These are phyloP conservation scores for Yamadazyma trypodendri DNA, from an alignment of 1,139 yeast genomes.

Conservation along the genomic window DNA sequence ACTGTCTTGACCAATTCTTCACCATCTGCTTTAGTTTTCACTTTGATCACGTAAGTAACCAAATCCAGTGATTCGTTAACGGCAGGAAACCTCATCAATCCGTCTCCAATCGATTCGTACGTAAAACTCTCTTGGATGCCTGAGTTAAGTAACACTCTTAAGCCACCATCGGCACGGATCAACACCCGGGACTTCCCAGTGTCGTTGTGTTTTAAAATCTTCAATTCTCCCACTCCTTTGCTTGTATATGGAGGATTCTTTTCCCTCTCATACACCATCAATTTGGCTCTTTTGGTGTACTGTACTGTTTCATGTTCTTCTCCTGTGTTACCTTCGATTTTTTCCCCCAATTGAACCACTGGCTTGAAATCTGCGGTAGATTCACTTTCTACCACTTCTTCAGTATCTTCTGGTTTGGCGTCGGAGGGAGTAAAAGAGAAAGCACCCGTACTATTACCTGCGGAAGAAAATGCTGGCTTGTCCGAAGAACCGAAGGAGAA, in stretches of 20 bases:
- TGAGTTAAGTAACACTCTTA: constrained; percentile 74
- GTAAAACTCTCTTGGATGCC: constrained; percentile 50
- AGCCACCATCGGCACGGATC: constrained; percentile 86
- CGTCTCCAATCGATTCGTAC: constrained; percentile 59
- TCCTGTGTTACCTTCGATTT: constrained; percentile 58
- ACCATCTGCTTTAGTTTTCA: constrained; percentile 70
- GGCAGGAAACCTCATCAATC: constrained; percentile 59
- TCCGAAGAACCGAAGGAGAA: constrained; percentile 17
- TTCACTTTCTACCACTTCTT: constrained; percentile 5
- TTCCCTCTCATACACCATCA: constrained; percentile 59
- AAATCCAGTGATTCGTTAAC: constrained; percentile 39
- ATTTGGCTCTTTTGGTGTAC: constrained; percentile 69
- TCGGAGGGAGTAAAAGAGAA: not conserved
- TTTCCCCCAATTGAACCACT: constrained; percentile 44
- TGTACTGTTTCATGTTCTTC: constrained; percentile 77
- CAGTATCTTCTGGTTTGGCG: not conserved
- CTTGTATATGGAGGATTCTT: constrained; percentile 49
- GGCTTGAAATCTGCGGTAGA: constrained; percentile 35
- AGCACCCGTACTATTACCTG: constrained; percentile 13
- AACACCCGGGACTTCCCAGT: constrained; percentile 67
- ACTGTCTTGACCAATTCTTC: constrained; percentile 55
- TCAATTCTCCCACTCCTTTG: constrained; percentile 81
- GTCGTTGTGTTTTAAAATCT: constrained; percentile 59
- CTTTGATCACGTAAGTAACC: constrained; percentile 66
- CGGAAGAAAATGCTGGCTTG: constrained; percentile 12